Evolutionary conservation across 78 protist species (phyloP), one percentile per base, ranked within the genome.

Genomic region (Chrysochromulina parva): DNA sequence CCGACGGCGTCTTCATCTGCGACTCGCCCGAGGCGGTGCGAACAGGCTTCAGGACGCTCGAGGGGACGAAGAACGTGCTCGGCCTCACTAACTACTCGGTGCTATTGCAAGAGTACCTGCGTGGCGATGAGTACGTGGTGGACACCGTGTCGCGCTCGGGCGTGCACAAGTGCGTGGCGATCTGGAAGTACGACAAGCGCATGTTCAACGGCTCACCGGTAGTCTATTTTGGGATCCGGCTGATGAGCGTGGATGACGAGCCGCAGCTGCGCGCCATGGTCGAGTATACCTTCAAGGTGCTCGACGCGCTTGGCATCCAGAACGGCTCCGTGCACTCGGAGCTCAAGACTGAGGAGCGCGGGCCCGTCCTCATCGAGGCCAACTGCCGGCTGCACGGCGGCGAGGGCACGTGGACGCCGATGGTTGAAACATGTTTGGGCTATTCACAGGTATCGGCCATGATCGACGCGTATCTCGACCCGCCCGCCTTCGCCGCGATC

Each of bases 141-240:
- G 86, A 78, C 59, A 14, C 48, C 6, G 86, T 78, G 10, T 53
- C 62, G 62, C 62, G 86, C 86, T 28, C 9, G 47, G 86, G 86
- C 86, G 86, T 53, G 62, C 86, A 78, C 86, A 78, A 78, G 86
- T 78, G 86, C 86, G 86, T 78, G 47, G 86, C 86, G 17, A 7
- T 78, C 47, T 78, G 86, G 86, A 26, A 53, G 59, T 78, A 78
- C 62, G 86, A 78, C 86, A 78, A 78, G 86, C 86, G 86, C 62
- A 20, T 14, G 20, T 26, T 1, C 86, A 78, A 78, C 59, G 86
- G 60, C 62, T 58, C 62, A 2, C 62, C 86, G 16, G 11, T 78
- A 58, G 86, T 78, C 38, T 78, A 78, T 62, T 78, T 20, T 9
- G 86, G 86, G n/a, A 53, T 50, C 62, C 86, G 50, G 48, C 38